phyloP scores from a whole-genome alignment of 257 asterid genomes.

The Verbena officinalis region DNA sequence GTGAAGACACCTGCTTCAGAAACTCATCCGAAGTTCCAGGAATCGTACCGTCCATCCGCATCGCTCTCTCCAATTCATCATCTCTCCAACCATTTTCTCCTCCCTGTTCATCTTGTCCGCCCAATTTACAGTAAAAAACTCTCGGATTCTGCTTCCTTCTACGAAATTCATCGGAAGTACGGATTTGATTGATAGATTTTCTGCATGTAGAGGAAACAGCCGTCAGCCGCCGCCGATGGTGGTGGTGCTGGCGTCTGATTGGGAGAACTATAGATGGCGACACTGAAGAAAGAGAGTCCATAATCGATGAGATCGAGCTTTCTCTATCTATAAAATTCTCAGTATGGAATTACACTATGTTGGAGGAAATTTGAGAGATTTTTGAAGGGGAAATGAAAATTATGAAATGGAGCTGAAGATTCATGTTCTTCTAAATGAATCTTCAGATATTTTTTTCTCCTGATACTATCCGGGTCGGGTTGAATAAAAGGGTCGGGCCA shows the following conservation, averaged over 20 bases:
- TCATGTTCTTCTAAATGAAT: constrained; percentile 24
- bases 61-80: constrained; percentile 82
- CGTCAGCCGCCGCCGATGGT: constrained; percentile 46
- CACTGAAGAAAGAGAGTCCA: constrained; percentile 74
- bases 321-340: not conserved
- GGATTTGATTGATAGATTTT: constrained; percentile 23
- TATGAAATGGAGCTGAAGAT: constrained; percentile 11
- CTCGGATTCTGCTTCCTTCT: constrained; percentile 24
- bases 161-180: constrained; percentile 26
- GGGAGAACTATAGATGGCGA: constrained; percentile 62
- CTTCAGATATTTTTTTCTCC: constrained; percentile 38
- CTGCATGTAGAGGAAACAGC: constrained; percentile 24
- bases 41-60: constrained; percentile 88
- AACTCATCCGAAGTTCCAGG: constrained; percentile 79
- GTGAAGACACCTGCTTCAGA: constrained; percentile 87
- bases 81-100: constrained; percentile 55
- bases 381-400: constrained; percentile 4
- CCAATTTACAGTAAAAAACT: constrained; percentile 38
- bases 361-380: constrained; percentile 14
- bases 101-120: constrained; percentile 38
- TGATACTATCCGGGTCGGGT: constrained; percentile 28
- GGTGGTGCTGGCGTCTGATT: constrained; percentile 40
- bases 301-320: constrained; percentile 17
- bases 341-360: constrained; percentile 18
- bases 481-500: not conserved